Evolutionary conservation across 2,329 filamentous ascomycete species (phyloP).

Genomic region (Pseudodiploospora longispora): DNA sequence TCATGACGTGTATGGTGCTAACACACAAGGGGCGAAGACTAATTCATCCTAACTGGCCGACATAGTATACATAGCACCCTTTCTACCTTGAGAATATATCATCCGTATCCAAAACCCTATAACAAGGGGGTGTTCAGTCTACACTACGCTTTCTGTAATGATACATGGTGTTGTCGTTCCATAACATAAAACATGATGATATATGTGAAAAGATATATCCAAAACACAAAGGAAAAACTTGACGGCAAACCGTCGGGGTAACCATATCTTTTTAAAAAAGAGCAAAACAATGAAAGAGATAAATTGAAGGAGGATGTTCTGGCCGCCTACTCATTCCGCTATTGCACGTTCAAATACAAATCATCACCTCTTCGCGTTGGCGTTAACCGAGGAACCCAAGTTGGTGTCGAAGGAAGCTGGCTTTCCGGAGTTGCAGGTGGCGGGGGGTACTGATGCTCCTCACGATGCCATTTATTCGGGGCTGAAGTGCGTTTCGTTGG

Average conservation of each 20-base stretch:
- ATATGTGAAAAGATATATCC: neutral
- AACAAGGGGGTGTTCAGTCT: too few relatives aligned
- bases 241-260: neutral
- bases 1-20: too few relatives aligned
- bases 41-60: too few relatives aligned
- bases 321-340: neutral
- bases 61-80: too few relatives aligned
- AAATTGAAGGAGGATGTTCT: neutral
- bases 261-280: neutral
- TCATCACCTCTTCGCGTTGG: constrained; percentile 60
- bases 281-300: neutral
- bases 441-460: neutral
- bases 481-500: constrained; percentile 16
- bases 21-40: too few relatives aligned
- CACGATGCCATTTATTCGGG: constrained; percentile 9
- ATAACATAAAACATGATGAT: neutral
- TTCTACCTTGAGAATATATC: too few relatives aligned
- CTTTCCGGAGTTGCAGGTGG: neutral
- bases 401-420: constrained; percentile 14
- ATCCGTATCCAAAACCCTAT: too few relatives aligned
- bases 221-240: constrained; percentile 6
- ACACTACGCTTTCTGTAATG: too few relatives aligned
- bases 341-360: constrained; percentile 38
- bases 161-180: too few relatives aligned
- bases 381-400: constrained; percentile 50